Percentiles rank a stretch among this genome's conserved stretches.
phyloP scores from a whole-genome alignment of 805 yeast species.

The Metschnikowia kofuensis region DNA sequence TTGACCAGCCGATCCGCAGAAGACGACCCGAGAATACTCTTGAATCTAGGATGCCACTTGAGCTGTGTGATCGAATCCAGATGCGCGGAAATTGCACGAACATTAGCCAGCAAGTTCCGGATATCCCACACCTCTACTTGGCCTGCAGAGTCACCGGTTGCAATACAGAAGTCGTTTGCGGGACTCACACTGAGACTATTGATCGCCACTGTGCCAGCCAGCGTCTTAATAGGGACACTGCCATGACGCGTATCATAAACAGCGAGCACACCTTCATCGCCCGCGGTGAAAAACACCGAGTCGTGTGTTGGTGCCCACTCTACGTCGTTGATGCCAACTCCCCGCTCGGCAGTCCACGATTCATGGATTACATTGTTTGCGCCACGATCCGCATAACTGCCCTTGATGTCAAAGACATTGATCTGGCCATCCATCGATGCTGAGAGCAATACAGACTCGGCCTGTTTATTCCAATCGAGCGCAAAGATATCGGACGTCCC shows the following conservation, averaged over 20 bases:
- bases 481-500: conserved; percentile 59
- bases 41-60: conserved; percentile 66
- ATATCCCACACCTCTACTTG: conserved; percentile 61
- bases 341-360: conserved; percentile 6
- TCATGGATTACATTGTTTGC: conserved; percentile 1
- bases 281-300: conserved; percentile 59
- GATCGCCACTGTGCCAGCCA: conserved; percentile 34
- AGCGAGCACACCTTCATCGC: conserved; percentile 50
- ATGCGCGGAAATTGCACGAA: conserved; percentile 34
- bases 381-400: conserved; percentile 3
- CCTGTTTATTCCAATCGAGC: conserved; percentile 66
- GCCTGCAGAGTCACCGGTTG: conserved; percentile 67
- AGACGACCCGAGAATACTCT: conserved; percentile 58
- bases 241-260: conserved; percentile 25
- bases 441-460: conserved; percentile 57
- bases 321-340: conserved; percentile 62
- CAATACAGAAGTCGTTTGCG: conserved; percentile 52
- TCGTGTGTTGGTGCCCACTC: conserved; percentile 67
- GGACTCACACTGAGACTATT: conserved; percentile 63
- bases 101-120: conserved; percentile 31
- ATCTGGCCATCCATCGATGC: conserved; percentile 65
- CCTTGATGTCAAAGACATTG: conserved; percentile 65
- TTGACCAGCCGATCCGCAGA: conserved; percentile 64
- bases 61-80: conserved; percentile 57
- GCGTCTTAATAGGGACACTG: not conserved